A percentile compares a stretch with the other conserved stretches of the same genome.
phyloP scores from a whole-genome alignment of 2,329 filamentous ascomycete species.

The Microsporum ferrugineum region DNA sequence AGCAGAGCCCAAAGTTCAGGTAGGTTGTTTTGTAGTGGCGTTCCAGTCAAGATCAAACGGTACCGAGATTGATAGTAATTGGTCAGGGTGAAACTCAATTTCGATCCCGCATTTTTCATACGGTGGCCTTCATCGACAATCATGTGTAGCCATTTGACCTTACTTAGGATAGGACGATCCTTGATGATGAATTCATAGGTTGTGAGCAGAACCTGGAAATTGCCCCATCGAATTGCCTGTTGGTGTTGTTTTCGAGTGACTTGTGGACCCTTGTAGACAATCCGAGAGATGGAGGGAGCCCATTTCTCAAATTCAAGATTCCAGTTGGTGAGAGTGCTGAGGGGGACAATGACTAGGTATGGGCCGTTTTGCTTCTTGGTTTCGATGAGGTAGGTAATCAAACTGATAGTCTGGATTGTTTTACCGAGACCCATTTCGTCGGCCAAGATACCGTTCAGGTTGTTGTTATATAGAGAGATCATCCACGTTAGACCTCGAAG shows the following conservation, averaged over 20 bases:
- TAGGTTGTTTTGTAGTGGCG: conserved; percentile 92
- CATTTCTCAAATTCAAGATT: conserved; percentile 98
- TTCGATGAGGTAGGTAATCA: conserved; percentile 95
- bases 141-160: conserved; percentile 99
- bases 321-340: conserved; percentile 98
- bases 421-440: conserved; percentile 99
- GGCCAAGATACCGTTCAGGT: conserved; percentile 93
- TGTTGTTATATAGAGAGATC: conserved; percentile 99
- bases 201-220: conserved; percentile 91
- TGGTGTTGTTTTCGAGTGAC: conserved; percentile 79
- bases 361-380: conserved; percentile 84
- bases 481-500: conserved; percentile 99
- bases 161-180: conserved; percentile 84
- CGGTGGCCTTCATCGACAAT: conserved; percentile 98
- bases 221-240: conserved; percentile 83
- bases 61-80: conserved; percentile 92
- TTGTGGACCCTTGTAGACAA: conserved; percentile 96
- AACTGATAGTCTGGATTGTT: conserved; percentile 96
- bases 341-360: conserved; percentile 89
- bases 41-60: conserved; percentile 93
- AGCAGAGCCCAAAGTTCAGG: conserved; percentile 94
- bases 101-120: conserved; percentile 98
- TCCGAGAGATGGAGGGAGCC: conserved; percentile 73
- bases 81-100: conserved; percentile 87
- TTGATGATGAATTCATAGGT: conserved; percentile 99